phyloP scores from a whole-genome alignment of 306 rosid species.

The Malus sieversii region DNA sequence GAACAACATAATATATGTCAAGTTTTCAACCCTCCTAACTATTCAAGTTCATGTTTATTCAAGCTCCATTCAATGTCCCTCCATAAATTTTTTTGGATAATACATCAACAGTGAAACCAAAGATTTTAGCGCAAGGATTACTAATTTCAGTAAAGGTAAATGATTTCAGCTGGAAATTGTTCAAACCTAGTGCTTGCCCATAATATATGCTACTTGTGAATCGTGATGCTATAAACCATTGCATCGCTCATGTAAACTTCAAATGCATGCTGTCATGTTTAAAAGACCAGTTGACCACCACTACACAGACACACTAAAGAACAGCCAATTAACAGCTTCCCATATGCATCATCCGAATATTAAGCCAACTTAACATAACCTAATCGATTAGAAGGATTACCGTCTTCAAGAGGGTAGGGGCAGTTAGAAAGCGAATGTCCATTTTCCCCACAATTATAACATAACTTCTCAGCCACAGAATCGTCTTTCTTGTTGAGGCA shows the following conservation, averaged over 20 bases:
- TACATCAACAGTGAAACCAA: background rate
- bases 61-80: background rate
- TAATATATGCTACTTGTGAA: background rate
- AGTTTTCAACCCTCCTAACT: background rate
- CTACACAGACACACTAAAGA: background rate
- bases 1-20: background rate
- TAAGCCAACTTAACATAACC: background rate
- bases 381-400: constrained; percentile 22
- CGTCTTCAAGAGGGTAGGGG: constrained; percentile 55
- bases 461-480: constrained; percentile 35
- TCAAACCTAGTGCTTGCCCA: background rate
- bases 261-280: background rate
- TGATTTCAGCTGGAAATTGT: background rate
- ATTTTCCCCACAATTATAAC: constrained; percentile 81
- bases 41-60: background rate
- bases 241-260: background rate
- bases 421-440: constrained; percentile 77
- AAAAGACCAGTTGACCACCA: background rate
- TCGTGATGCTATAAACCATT: background rate
- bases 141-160: background rate
- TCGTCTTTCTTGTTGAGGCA: constrained; percentile 54
- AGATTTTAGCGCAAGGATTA: background rate
- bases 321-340: background rate
- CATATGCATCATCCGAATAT: background rate
- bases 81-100: background rate